A percentile compares a stretch with the other conserved stretches of the same genome.
phyloP scores from a whole-genome alignment of 163 green algal species.

The Chlamydomonas reinhardtii region DNA sequence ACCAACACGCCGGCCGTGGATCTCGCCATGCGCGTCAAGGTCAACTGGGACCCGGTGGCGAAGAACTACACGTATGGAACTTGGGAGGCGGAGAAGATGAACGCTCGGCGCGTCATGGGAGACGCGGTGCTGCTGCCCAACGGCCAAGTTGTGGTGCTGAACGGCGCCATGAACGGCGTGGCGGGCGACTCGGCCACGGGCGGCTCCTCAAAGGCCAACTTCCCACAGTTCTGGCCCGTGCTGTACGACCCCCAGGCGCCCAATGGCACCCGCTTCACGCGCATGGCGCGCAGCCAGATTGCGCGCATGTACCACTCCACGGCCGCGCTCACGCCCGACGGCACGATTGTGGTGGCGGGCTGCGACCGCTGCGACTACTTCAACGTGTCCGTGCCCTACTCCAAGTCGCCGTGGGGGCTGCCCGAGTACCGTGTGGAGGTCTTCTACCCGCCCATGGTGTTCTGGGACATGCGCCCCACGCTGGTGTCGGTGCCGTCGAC shows the following conservation, averaged over 20 bases:
- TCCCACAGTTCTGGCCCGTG: slow-evolving; percentile 49
- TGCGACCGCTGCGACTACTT: slow-evolving; percentile 53
- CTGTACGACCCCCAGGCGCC: slow-evolving; percentile 49
- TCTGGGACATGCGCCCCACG: slow-evolving; percentile 13
- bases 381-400: slow-evolving; percentile 34
- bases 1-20: slow-evolving; percentile 49
- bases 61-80: slow-evolving; percentile 8
- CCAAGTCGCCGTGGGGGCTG: slow-evolving; percentile 36
- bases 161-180: slow-evolving; percentile 52
- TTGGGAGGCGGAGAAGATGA: slow-evolving; percentile 46
- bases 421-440: slow-evolving; percentile 55
- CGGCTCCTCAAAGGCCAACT: slow-evolving; percentile 39
- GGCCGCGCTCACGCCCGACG: slow-evolving; percentile 41
- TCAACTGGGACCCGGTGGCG: not conserved
- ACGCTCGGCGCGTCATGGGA: slow-evolving; percentile 48
- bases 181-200: slow-evolving; percentile 41
- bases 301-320: slow-evolving; percentile 58
- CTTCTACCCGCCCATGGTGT: slow-evolving; percentile 44
- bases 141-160: slow-evolving; percentile 42
- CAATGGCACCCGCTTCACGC: slow-evolving; percentile 30
- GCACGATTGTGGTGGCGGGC: slow-evolving; percentile 43
- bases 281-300: slow-evolving; percentile 31
- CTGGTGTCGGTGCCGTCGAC: not conserved
- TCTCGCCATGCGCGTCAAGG: slow-evolving; percentile 35
- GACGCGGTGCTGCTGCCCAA: slow-evolving; percentile 53